A percentile compares a stretch with the other conserved stretches of the same genome.
Evolutionary conservation across 352 stramenopile species (phyloP).

Genomic region (Phytophthora fragariae): DNA sequence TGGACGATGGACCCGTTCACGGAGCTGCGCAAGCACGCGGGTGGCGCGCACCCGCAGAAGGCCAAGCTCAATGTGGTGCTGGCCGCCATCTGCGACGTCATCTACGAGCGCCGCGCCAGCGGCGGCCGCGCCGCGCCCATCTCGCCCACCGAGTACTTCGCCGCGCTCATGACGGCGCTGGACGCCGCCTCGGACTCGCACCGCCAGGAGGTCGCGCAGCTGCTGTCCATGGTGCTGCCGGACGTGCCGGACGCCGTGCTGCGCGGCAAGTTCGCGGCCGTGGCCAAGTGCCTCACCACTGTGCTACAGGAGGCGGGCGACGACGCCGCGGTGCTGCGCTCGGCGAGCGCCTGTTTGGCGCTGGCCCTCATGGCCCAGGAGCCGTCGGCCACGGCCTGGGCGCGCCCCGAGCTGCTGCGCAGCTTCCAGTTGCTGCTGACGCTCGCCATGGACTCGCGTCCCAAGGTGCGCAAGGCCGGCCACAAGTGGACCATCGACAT

Average conservation of each 20-base stretch:
- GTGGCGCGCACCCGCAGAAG: conserved; percentile 81
- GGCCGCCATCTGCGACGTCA: conserved; percentile 83
- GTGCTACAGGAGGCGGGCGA: conserved; percentile 76
- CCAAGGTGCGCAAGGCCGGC: conserved; percentile 86
- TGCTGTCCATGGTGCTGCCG: conserved; percentile 82
- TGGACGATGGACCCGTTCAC: conserved; percentile 74
- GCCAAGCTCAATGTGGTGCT: conserved; percentile 87
- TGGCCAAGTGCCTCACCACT: conserved; percentile 73
- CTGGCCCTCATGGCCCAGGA: conserved; percentile 79
- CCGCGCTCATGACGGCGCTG: conserved; percentile 87
- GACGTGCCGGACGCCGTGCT: conserved; percentile 77
- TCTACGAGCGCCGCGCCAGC: conserved; percentile 71
- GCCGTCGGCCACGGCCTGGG: conserved; percentile 64
- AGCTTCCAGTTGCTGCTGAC: conserved; percentile 84
- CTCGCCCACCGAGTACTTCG: conserved; percentile 89
- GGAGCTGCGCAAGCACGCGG: conserved; percentile 83
- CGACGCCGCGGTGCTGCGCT: conserved; percentile 70
- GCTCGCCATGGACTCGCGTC: conserved; percentile 78
- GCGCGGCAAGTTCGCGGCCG: conserved; percentile 79
- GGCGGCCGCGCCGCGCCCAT: conserved; percentile 42
- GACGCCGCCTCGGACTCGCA: conserved; percentile 77
- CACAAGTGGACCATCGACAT: conserved; percentile 82
- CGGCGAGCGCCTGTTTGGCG: conserved; percentile 67
- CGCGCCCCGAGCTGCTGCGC: conserved; percentile 71
- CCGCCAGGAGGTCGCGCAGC: conserved; percentile 78